Percentiles rank a stretch among this genome's conserved stretches.
These are phyloP conservation scores for Trichoderma sp. DNA, from an alignment of 2,329 filamentous ascomycete genomes.

Conservation along the genomic window DNA sequence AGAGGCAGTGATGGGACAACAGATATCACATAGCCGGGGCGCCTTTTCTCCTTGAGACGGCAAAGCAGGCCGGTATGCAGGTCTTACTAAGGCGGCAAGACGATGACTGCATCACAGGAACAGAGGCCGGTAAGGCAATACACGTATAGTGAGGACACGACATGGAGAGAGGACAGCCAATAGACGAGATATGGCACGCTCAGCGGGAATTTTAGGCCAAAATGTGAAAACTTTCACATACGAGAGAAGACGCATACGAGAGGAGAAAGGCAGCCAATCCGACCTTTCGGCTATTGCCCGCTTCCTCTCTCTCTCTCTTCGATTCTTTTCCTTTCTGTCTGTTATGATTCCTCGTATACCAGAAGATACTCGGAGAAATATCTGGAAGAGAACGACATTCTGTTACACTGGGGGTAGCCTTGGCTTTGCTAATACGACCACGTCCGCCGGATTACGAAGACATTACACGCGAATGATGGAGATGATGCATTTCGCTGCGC, in stretches of 20 bases:
- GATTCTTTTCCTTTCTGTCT: neutral
- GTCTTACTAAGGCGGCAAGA: too few relatives aligned
- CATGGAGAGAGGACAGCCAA: neutral
- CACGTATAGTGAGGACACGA: neutral
- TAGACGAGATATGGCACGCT: neutral
- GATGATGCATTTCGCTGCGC: slow-evolving; percentile 3
- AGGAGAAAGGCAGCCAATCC: too few relatives aligned
- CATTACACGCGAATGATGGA: neutral
- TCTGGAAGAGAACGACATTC: slow-evolving; percentile 1
- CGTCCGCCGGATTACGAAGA: too few relatives aligned
- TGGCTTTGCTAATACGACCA: neutral
- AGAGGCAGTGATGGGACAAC: slow-evolving; percentile 19
- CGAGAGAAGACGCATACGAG: neutral
- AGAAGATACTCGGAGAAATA: neutral
- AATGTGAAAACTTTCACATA: neutral
- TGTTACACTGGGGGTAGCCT: slow-evolving; percentile 11
- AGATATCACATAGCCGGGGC: slow-evolving; percentile 15
- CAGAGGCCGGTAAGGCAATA: slow-evolving; percentile 10
- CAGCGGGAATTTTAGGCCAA: neutral
- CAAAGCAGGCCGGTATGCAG: slow-evolving; percentile 7
- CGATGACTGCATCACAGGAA: neutral
- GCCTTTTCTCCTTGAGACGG: neutral
- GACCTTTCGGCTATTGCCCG: neutral
- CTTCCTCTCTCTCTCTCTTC: neutral
- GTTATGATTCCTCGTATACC: slow-evolving; percentile 10